Percentiles rank a stretch among this genome's conserved stretches.
Evolutionary conservation across 2,329 filamentous ascomycete species (phyloP).

Genomic region (Hypoxylon sp.): DNA sequence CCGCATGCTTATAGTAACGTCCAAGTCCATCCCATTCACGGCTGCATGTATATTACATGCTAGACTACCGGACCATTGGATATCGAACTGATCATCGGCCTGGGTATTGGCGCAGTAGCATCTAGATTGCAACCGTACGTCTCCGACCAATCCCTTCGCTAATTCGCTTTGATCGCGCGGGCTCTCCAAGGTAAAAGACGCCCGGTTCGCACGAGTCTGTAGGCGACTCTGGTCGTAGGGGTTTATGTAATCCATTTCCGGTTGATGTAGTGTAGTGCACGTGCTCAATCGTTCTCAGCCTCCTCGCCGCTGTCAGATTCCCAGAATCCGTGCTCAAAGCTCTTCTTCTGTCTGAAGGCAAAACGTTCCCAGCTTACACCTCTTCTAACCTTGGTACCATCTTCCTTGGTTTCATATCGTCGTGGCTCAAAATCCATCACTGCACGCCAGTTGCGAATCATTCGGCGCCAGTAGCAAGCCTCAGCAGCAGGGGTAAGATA

Average conservation of each 20-base stretch:
- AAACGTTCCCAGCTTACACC: conserved; percentile 50
- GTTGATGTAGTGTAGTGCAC: neutral
- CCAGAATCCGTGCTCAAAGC: conserved; percentile 45
- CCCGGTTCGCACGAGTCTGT: neutral
- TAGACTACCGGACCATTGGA: neutral
- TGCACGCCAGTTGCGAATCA: conserved; percentile 41
- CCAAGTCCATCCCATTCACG: neutral
- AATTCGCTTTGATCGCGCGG: neutral
- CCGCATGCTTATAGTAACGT: neutral
- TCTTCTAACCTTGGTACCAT: conserved; percentile 39
- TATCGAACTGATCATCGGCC: neutral
- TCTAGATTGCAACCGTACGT: neutral
- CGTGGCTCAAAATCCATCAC: conserved; percentile 46
- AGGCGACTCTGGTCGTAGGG: neutral
- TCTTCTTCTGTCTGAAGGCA: conserved; percentile 44
- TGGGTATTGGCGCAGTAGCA: neutral
- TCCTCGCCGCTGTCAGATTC: conserved; percentile 36
- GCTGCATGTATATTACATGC: neutral
- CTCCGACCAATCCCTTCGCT: neutral
- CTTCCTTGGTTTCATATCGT: conserved; percentile 34
- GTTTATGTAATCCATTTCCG: neutral
- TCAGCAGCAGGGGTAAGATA: conserved; percentile 68
- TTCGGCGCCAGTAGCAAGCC: conserved; percentile 65
- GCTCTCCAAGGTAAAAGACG: neutral
- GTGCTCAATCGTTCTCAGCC: conserved; percentile 23